Conservation (phyloP, 2,329 filamentous ascomycete species). For the Aspergillus piperis region DNA sequence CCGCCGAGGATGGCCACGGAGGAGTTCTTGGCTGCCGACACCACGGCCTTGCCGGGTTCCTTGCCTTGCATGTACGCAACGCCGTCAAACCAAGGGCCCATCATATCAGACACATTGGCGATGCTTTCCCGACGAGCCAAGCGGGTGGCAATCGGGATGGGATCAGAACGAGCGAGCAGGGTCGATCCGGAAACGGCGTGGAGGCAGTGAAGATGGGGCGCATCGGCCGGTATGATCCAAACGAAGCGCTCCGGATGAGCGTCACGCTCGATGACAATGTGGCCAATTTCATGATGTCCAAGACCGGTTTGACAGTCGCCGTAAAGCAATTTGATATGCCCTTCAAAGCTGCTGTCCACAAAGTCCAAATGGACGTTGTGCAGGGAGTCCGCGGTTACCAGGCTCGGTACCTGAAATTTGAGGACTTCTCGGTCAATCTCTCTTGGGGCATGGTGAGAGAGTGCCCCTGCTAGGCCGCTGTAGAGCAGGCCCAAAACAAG, state of each 20-base stretch:
- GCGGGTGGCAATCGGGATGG: conserved; percentile 21
- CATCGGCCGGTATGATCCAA: conserved; percentile 37
- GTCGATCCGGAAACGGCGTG: conserved; percentile 34
- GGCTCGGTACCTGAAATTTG: conserved; percentile 35
- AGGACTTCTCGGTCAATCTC: conserved; percentile 10
- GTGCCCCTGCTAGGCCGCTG: neutral
- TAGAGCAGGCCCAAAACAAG: neutral
- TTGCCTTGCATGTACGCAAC: conserved; percentile 40
- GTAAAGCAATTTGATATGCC: conserved; percentile 48
- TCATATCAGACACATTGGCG: conserved; percentile 37
- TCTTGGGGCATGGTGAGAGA: neutral
- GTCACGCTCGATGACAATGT: conserved; percentile 39
- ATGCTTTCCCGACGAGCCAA: conserved; percentile 29
- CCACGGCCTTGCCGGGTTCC: conserved; percentile 27
- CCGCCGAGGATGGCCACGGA: conserved; percentile 42
- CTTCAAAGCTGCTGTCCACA: conserved; percentile 43
- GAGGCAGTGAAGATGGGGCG: conserved; percentile 35
- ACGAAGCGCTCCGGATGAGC: conserved; percentile 49
- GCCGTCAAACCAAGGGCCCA: conserved; percentile 46
- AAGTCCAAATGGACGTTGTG: conserved; percentile 54
- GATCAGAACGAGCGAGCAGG: neutral
- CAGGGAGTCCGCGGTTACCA: conserved; percentile 43
- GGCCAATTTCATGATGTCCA: conserved; percentile 50
- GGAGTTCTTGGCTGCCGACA: conserved; percentile 33
- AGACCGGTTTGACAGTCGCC: conserved; percentile 46